Conservation (phyloP, 108 stramenopile genomes). For the Chaetoceros muelleri region DNA sequence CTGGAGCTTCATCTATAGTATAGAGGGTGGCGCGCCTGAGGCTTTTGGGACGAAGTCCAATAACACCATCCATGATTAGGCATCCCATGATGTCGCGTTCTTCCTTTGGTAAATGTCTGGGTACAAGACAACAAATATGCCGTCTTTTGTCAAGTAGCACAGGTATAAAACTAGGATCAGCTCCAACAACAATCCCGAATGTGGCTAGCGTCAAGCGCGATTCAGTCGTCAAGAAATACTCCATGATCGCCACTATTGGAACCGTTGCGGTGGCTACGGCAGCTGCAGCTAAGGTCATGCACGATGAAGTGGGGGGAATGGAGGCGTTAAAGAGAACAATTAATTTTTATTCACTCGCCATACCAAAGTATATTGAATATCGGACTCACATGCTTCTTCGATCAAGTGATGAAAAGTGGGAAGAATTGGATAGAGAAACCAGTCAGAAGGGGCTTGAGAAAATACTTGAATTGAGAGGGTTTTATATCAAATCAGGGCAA, state of each 20-base stretch:
- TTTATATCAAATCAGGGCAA: constrained; percentile 79
- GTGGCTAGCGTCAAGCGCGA: too few species aligned
- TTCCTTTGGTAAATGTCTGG: too few species aligned
- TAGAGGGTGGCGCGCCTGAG: too few species aligned
- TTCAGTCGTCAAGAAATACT: too few species aligned
- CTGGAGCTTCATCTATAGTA: too few species aligned
- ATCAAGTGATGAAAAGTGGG: constrained; percentile 52
- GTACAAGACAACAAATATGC: too few species aligned
- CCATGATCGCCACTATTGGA: not conserved
- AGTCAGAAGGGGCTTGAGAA: constrained; percentile 44
- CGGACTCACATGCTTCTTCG: constrained; percentile 42
- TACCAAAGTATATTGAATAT: constrained; percentile 54
- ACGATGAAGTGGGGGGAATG: constrained; percentile 50
- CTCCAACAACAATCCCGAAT: too few species aligned
- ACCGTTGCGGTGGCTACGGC: not conserved
- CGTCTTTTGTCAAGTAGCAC: not conserved
- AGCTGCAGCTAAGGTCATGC: constrained; percentile 17
- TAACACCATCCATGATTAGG: too few species aligned
- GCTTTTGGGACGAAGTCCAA: too few species aligned
- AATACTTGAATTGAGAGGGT: constrained; percentile 67
- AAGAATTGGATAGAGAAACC: constrained; percentile 48
- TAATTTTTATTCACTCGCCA: constrained; percentile 45
- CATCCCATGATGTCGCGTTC: too few species aligned
- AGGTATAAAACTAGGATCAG: too few species aligned
- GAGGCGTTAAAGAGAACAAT: constrained; percentile 38